A percentile compares a stretch with the other conserved stretches of the same genome.
phyloP scores from a whole-genome alignment of 1,284 basidiomycete genomes.

The Cutaneotrichosporon sp. region DNA sequence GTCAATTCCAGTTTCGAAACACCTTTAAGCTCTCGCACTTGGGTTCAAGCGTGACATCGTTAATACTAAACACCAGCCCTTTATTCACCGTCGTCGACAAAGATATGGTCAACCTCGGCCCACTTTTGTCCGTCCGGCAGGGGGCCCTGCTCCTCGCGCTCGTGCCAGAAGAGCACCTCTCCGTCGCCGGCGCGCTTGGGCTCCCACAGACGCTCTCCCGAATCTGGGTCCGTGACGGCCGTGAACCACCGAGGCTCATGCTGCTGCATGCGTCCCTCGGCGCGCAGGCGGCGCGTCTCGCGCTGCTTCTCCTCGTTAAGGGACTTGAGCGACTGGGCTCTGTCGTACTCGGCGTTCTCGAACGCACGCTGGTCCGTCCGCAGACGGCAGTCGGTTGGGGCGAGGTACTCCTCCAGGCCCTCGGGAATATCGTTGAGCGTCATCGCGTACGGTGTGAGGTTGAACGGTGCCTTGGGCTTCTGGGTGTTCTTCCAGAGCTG shows the following conservation, averaged over 20 bases:
- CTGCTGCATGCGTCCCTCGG: conserved; percentile 68
- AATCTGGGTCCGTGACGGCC: conserved; percentile 74
- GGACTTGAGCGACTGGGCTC: conserved; percentile 81
- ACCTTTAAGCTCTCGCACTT: no score
- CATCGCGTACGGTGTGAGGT: conserved; percentile 91
- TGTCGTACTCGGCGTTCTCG: conserved; percentile 85
- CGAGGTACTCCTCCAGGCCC: conserved; percentile 68
- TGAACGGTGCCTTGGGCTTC: conserved; percentile 82
- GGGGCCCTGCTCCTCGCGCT: conserved; percentile 68
- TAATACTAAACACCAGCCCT: background rate
- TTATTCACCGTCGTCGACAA: conserved; percentile 59
- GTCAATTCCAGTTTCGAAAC: no score
- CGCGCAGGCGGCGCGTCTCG: conserved; percentile 69
- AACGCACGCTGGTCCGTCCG: conserved; percentile 95
- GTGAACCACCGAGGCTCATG: conserved; percentile 84
- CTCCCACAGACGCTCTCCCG: conserved; percentile 79
- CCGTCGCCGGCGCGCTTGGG: conserved; percentile 61
- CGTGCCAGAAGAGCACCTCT: conserved; percentile 76
- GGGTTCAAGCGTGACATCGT: background rate
- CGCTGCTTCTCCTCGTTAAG: conserved; percentile 87
- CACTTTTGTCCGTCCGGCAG: conserved; percentile 56
- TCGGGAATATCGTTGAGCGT: conserved; percentile 62
- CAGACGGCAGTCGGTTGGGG: conserved; percentile 89
- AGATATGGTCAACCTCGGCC: conserved; percentile 74
- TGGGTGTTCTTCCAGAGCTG: conserved; percentile 87